These are phyloP conservation scores for Blastobotrys americana DNA, from an alignment of 805 yeast species.

Conservation along the genomic window DNA sequence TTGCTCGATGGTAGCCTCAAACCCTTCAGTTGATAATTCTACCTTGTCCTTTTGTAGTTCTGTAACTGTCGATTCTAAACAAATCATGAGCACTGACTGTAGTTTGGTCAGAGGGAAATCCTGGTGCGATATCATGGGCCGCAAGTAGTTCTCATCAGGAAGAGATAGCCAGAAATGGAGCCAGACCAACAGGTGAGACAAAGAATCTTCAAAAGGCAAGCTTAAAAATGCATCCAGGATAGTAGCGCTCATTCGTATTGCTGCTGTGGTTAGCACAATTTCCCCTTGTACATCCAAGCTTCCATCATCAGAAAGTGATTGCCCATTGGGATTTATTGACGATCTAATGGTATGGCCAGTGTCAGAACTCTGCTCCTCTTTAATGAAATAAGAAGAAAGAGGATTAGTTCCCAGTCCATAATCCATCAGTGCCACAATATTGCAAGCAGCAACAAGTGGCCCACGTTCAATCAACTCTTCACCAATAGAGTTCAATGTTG, in stretches of 20 bases:
- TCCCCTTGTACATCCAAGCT: background rate
- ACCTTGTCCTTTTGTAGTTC: background rate
- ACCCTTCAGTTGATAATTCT: background rate
- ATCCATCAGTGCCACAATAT: slow-evolving; percentile 17
- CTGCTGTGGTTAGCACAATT: background rate
- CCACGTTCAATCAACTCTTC: slow-evolving; percentile 9
- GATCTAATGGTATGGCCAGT: background rate
- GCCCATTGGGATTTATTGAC: no score
- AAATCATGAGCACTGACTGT: slow-evolving; percentile 6
- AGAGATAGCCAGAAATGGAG: slow-evolving; percentile 57
- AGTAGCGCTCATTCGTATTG: slow-evolving; percentile 4
- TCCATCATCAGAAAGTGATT: no score
- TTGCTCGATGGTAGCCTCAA: background rate
- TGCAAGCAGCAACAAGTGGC: slow-evolving; percentile 17
- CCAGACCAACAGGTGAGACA: slow-evolving; percentile 74
- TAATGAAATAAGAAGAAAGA: slow-evolving; percentile 7
- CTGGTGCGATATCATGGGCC: background rate
- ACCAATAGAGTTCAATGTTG: background rate
- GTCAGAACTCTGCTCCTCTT: background rate
- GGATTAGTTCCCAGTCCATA: slow-evolving; percentile 11
- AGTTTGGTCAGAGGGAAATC: slow-evolving; percentile 13
- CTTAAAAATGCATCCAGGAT: slow-evolving; percentile 9
- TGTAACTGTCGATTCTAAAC: background rate
- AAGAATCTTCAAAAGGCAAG: slow-evolving; percentile 34
- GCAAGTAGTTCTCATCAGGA: slow-evolving; percentile 4